These are phyloP conservation scores for Yamadazyma sp. DNA, from an alignment of 805 yeast species.

Conservation along the genomic window DNA sequence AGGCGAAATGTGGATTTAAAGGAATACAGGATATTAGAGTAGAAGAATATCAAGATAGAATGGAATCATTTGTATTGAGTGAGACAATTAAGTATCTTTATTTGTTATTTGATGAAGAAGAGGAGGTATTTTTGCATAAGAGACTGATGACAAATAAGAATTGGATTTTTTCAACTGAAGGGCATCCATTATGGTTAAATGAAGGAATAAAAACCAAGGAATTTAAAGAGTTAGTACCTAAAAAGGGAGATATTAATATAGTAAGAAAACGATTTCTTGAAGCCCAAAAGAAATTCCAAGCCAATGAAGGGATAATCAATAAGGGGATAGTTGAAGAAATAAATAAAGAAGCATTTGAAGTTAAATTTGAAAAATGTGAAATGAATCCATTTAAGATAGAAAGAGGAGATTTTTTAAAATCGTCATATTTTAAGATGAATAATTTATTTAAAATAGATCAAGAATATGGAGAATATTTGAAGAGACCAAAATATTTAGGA, in stretches of 20 bases:
- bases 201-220: too few species aligned
- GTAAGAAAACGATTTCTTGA: too few species aligned
- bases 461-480: conserved; percentile 35
- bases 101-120: conserved; percentile 68
- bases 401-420: conserved; percentile 22
- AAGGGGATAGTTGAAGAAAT: background rate
- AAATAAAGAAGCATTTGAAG: conserved; percentile 3
- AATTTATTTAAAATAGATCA: conserved; percentile 46
- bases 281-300: too few species aligned
- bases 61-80: conserved; percentile 88
- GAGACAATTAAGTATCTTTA: conserved; percentile 85
- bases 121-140: conserved; percentile 39
- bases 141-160: conserved; percentile 37
- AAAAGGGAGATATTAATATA: too few species aligned
- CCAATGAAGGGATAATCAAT: too few species aligned
- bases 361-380: conserved; percentile 29
- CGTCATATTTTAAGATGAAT: conserved; percentile 36
- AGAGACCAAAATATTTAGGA: conserved; percentile 39
- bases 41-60: conserved; percentile 66
- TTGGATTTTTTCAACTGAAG: conserved; percentile 78
- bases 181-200: conserved; percentile 82
- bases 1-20: conserved; percentile 73
- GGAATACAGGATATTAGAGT: conserved; percentile 69
- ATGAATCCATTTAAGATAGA: conserved; percentile 19
- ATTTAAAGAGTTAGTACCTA: too few species aligned